Percentiles rank a stretch among this genome's conserved stretches.
These are phyloP conservation scores for Plasmodium sp. DNA, from an alignment of 169 alveolate species.

Conservation along the genomic window DNA sequence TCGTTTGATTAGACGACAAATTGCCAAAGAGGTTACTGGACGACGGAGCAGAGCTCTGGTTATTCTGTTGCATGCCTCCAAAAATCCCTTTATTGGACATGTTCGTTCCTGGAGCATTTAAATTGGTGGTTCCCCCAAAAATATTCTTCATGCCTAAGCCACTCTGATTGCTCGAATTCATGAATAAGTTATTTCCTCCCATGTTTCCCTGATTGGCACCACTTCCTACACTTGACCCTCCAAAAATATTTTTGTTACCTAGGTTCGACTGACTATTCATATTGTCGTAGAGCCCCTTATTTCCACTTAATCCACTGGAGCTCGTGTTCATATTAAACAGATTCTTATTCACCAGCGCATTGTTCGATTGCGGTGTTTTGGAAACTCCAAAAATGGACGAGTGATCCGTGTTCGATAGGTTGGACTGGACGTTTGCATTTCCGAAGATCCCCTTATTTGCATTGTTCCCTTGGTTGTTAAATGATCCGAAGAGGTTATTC, in stretches of 20 bases:
- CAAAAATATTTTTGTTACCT: constrained; percentile 54
- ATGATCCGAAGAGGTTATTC: constrained; percentile 58
- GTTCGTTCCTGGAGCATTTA: constrained; percentile 66
- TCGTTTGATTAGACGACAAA: constrained; percentile 26
- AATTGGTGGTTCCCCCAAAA: constrained; percentile 47
- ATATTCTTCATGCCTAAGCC: constrained; percentile 48
- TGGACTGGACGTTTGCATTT: constrained; percentile 22
- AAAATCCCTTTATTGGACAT: constrained; percentile 48
- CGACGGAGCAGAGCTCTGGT: constrained; percentile 19
- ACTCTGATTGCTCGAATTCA: constrained; percentile 67
- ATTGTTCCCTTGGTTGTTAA: constrained; percentile 49
- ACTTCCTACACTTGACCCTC: constrained; percentile 16
- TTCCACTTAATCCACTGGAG: constrained; percentile 19
- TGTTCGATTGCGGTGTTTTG: constrained; percentile 39
- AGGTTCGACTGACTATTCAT: constrained; percentile 43
- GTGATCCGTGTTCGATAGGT: constrained; percentile 15
- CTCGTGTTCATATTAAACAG: constrained; percentile 20
- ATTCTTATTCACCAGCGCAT: constrained; percentile 48
- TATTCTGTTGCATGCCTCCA: constrained; percentile 63
- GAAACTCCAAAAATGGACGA: constrained; percentile 60
- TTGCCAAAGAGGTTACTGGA: constrained; percentile 57
- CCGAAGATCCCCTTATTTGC: constrained; percentile 68
- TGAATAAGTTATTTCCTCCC: constrained; percentile 59
- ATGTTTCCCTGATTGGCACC: constrained; percentile 20
- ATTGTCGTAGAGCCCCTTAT: constrained; percentile 43